Percentiles rank a stretch among this genome's conserved stretches.
These are phyloP conservation scores for Blepharisma stoltei DNA, from an alignment of 73 alveolate genomes.

Conservation along the genomic window DNA sequence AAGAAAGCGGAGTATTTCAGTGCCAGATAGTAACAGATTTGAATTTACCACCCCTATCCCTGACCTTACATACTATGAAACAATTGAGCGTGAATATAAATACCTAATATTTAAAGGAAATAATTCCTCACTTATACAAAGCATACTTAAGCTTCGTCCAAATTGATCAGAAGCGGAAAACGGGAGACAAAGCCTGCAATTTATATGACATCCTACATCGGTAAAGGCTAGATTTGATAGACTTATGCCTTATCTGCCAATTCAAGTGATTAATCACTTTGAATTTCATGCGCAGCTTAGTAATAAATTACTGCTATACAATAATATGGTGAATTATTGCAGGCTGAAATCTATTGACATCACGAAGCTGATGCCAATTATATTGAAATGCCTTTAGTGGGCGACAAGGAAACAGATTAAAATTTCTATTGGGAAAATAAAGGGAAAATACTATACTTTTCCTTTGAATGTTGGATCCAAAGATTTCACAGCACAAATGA, in stretches of 20 bases:
- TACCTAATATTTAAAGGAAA: neutral
- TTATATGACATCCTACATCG: slow-evolving; percentile 84
- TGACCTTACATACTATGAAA: no score
- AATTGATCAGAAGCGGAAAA: neutral
- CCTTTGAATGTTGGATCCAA: slow-evolving; percentile 35
- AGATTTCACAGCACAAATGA: slow-evolving; percentile 23
- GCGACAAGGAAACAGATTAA: no score
- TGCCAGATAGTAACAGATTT: no score
- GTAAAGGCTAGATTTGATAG: slow-evolving; percentile 68
- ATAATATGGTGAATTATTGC: slow-evolving; percentile 54
- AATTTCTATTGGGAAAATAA: no score
- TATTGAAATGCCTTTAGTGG: no score
- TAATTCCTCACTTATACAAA: neutral
- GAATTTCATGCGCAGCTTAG: slow-evolving; percentile 87
- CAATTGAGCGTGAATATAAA: neutral
- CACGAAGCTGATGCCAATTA: slow-evolving; percentile 35
- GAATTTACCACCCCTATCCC: no score
- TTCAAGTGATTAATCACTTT: slow-evolving; percentile 82
- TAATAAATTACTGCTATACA: slow-evolving; percentile 83
- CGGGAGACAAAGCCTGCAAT: slow-evolving; percentile 22
- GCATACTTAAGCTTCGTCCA: neutral
- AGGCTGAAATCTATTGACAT: slow-evolving; percentile 12
- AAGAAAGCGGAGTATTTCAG: no score
- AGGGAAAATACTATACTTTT: no score
- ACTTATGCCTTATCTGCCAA: slow-evolving; percentile 40